phyloP scores from a whole-genome alignment of 2,329 filamentous ascomycete genomes.

The Xylariaceae sp. region DNA sequence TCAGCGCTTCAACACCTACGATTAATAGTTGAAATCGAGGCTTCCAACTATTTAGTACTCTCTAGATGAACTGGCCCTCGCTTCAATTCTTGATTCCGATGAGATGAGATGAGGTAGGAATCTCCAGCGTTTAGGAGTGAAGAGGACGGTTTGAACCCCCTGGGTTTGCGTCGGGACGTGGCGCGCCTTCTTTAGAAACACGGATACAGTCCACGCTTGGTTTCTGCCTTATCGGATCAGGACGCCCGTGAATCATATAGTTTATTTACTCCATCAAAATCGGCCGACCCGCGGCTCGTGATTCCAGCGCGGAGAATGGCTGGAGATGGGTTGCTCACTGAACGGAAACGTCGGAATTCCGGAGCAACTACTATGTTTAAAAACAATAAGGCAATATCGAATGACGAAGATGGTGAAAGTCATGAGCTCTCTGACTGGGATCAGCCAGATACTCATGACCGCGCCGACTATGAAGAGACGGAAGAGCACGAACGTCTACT shows the following conservation, averaged over 20 bases:
- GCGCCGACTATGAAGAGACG: conserved; percentile 37
- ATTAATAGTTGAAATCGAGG: background rate
- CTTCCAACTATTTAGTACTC: no score
- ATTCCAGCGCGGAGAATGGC: conserved; percentile 4
- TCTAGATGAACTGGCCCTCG: background rate
- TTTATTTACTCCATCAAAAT: background rate
- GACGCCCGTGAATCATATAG: background rate
- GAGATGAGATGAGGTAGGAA: conserved; percentile 6
- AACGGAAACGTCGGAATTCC: background rate
- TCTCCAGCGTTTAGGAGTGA: background rate
- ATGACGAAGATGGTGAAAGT: conserved; percentile 2
- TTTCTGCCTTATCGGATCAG: background rate
- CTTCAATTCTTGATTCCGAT: background rate
- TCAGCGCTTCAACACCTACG: background rate
- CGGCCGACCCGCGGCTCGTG: background rate
- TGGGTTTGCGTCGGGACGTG: background rate
- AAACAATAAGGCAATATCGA: background rate
- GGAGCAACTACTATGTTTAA: background rate
- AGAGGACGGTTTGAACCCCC: conserved; percentile 6
- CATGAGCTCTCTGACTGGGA: conserved; percentile 18
- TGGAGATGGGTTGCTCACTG: background rate
- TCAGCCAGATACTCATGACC: conserved; percentile 34
- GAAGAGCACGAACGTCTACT: conserved; percentile 54
- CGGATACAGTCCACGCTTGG: background rate
- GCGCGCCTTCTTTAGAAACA: background rate